phyloP scores from a whole-genome alignment of 2,329 filamentous ascomycete species.

The Trichoderma atroviride region DNA sequence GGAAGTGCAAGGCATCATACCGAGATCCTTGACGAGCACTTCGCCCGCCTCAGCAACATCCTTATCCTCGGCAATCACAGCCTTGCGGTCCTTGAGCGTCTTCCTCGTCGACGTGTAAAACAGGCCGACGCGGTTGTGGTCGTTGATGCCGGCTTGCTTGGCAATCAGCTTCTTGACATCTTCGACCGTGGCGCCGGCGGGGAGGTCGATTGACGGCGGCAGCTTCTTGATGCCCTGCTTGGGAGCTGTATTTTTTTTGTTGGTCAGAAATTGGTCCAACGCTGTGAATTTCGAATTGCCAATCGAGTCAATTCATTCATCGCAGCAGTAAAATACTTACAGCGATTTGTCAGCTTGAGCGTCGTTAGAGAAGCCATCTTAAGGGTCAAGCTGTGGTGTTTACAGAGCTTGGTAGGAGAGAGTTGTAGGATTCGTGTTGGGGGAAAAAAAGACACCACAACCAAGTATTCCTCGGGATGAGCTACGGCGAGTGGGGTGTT shows the following conservation, averaged over 20 bases:
- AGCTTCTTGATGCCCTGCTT: slow-evolving; percentile 58
- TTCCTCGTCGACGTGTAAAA: slow-evolving; percentile 63
- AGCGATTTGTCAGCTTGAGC: slow-evolving; percentile 32
- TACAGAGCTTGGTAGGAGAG: neutral
- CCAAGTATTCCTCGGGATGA: slow-evolving; percentile 5
- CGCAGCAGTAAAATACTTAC: slow-evolving; percentile 19
- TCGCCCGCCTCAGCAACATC: slow-evolving; percentile 54
- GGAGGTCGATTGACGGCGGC: slow-evolving; percentile 54
- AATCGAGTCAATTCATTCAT: neutral
- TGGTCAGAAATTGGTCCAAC: neutral
- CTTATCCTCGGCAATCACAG: slow-evolving; percentile 52
- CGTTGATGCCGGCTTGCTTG: slow-evolving; percentile 52
- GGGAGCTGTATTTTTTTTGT: slow-evolving; percentile 40
- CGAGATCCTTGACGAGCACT: slow-evolving; percentile 90
- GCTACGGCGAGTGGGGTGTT: slow-evolving; percentile 7
- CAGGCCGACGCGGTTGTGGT: slow-evolving; percentile 65
- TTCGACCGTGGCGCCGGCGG: slow-evolving; percentile 58
- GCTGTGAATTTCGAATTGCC: neutral
- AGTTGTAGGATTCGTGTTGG: neutral
- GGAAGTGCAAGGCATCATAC: slow-evolving; percentile 48
- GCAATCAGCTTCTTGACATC: slow-evolving; percentile 61
- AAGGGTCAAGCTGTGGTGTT: neutral
- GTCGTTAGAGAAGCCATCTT: slow-evolving; percentile 27
- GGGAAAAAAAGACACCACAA: neutral
- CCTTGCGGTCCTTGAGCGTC: slow-evolving; percentile 64